A percentile compares a stretch with the other conserved stretches of the same genome.
phyloP scores from a whole-genome alignment of 495 filamentous ascomycete species.

The Friedmanniomyces endolithicus region DNA sequence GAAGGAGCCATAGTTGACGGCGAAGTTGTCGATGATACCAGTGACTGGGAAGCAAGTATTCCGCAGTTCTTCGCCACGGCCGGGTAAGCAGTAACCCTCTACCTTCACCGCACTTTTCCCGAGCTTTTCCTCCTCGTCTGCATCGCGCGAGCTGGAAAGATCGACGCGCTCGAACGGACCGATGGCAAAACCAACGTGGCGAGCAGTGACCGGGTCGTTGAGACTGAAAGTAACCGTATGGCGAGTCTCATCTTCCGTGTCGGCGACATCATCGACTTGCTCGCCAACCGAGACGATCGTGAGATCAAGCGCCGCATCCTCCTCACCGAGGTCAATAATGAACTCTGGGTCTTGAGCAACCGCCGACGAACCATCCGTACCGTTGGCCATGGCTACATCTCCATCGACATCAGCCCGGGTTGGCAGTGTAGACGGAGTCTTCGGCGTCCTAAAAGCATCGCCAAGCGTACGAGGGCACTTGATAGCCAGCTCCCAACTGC shows the following conservation, averaged over 20 bases:
- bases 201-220: slow-evolving; percentile 56
- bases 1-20: slow-evolving; percentile 70
- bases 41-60: slow-evolving; percentile 71
- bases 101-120: slow-evolving; percentile 71
- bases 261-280: slow-evolving; percentile 64
- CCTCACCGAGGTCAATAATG: slow-evolving; percentile 41
- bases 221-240: slow-evolving; percentile 75
- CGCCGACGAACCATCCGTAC: background rate
- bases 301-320: slow-evolving; percentile 78
- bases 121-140: slow-evolving; percentile 80
- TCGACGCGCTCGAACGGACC: slow-evolving; percentile 92
- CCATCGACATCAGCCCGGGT: slow-evolving; percentile 5
- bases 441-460: slow-evolving; percentile 49
- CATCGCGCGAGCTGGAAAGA: slow-evolving; percentile 74
- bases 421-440: background rate
- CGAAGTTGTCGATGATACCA: slow-evolving; percentile 74
- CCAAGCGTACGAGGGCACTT: slow-evolving; percentile 74
- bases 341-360: slow-evolving; percentile 1
- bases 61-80: slow-evolving; percentile 60
- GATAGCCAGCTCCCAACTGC: slow-evolving; percentile 77
- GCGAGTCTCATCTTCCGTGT: slow-evolving; percentile 58
- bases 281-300: slow-evolving; percentile 83
- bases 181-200: slow-evolving; percentile 82
- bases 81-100: slow-evolving; percentile 81
- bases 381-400: slow-evolving; percentile 13